phyloP scores from a whole-genome alignment of 805 yeast genomes.

The Metschnikowia bowlesiae region DNA sequence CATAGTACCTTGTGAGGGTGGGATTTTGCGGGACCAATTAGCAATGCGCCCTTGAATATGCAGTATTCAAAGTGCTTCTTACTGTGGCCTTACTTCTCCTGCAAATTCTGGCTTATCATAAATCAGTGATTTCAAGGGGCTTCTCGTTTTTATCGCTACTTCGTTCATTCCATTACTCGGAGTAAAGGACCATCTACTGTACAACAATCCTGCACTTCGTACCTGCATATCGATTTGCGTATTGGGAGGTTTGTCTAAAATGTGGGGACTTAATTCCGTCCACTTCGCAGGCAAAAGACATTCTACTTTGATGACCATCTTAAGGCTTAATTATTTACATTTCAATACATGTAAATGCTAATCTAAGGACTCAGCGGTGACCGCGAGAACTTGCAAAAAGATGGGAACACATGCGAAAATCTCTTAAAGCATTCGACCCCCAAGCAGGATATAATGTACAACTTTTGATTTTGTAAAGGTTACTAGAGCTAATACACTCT shows the following conservation, averaged over 20 bases:
- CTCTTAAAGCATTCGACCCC: too few species aligned
- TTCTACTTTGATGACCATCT: too few species aligned
- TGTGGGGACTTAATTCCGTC: neutral
- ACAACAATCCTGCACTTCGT: neutral
- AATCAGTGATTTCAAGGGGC: neutral
- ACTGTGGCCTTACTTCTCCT: neutral
- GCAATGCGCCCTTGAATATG: neutral
- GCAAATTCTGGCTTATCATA: neutral
- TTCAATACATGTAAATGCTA: too few species aligned
- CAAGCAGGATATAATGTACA: too few species aligned
- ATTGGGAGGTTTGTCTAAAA: neutral
- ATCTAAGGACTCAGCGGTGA: too few species aligned
- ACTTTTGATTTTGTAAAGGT: neutral
- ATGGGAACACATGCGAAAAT: too few species aligned
- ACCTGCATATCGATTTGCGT: neutral
- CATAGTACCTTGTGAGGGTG: neutral
- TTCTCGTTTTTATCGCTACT: neutral
- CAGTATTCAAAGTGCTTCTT: neutral
- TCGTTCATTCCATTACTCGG: neutral
- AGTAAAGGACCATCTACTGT: neutral
- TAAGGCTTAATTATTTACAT: too few species aligned
- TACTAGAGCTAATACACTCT: neutral
- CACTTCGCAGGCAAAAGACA: neutral
- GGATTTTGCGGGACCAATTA: neutral
- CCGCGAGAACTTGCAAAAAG: too few species aligned